Evolutionary conservation across 345 rosid genomes (phyloP).

Genomic region (Ailanthus altissimus): DNA sequence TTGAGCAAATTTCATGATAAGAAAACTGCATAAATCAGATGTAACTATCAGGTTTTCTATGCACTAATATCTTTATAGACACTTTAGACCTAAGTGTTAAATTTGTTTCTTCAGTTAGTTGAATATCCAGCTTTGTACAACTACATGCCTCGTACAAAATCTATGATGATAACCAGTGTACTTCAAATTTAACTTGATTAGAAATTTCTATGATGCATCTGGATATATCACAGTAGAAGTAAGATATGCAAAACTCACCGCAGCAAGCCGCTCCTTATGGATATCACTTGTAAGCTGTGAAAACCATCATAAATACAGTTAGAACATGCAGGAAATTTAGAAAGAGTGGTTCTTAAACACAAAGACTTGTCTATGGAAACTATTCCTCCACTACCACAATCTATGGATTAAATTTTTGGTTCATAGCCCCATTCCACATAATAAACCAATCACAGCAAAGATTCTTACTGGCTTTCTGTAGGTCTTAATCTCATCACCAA

Average conservation of each 20-base stretch:
- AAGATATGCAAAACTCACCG: slow-evolving; percentile 46
- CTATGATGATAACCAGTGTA: background rate
- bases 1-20: background rate
- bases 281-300: slow-evolving; percentile 71
- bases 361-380: background rate
- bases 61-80: too few relatives aligned
- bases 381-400: background rate
- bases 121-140: background rate
- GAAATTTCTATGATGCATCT: background rate
- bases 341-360: background rate
- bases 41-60: too few relatives aligned
- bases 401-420: background rate
- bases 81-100: too few relatives aligned
- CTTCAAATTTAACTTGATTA: background rate
- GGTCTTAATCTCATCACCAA: slow-evolving; percentile 87
- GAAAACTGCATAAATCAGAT: background rate
- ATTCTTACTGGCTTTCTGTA: slow-evolving; percentile 72
- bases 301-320: background rate
- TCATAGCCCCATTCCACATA: background rate
- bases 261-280: slow-evolving; percentile 89
- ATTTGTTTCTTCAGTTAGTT: too few relatives aligned
- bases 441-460: slow-evolving; percentile 4
- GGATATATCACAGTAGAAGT: slow-evolving; percentile 1
- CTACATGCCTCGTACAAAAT: background rate
- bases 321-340: slow-evolving; percentile 1